Percentiles rank a stretch among this genome's conserved stretches.
Conservation (phyloP, 2,329 filamentous ascomycete genomes). For the Juglanconis sp. region DNA sequence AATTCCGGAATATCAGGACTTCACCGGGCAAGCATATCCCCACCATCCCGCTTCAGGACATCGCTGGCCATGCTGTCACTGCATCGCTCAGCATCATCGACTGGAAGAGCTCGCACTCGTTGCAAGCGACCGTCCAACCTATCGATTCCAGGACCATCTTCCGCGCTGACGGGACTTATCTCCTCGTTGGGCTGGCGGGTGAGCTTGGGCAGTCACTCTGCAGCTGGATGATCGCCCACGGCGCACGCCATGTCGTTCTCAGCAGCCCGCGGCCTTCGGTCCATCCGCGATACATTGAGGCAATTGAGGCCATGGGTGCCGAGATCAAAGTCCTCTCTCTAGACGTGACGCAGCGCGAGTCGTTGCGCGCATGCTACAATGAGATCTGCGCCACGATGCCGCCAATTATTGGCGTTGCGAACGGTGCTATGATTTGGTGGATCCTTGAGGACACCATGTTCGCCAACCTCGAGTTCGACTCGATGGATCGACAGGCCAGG, state of each 20-base stretch:
- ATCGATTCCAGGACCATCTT: not conserved
- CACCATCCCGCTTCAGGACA: no score
- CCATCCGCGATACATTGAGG: conserved; percentile 25
- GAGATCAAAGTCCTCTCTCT: conserved; percentile 9
- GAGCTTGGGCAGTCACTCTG: conserved; percentile 34
- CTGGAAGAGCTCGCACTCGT: not conserved
- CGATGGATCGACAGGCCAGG: conserved; percentile 15
- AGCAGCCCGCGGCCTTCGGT: conserved; percentile 36
- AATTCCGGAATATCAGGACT: no score
- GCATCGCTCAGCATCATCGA: no score
- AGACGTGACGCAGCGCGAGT: not conserved
- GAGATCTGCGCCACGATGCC: not conserved
- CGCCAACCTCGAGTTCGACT: conserved; percentile 10
- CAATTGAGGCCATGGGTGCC: conserved; percentile 15
- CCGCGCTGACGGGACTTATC: conserved; percentile 27
- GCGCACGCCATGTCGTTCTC: conserved; percentile 35
- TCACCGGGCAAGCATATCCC: no score
- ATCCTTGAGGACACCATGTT: conserved; percentile 10
- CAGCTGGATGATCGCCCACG: conserved; percentile 36
- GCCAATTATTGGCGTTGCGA: conserved; percentile 1
- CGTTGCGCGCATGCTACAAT: no score
- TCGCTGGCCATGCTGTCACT: no score
- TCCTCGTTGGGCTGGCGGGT: conserved; percentile 31
- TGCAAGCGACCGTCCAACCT: not conserved
- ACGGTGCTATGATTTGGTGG: conserved; percentile 20